Evolutionary conservation across 805 yeast species (phyloP).

Genomic region (Candida nanaspora): DNA sequence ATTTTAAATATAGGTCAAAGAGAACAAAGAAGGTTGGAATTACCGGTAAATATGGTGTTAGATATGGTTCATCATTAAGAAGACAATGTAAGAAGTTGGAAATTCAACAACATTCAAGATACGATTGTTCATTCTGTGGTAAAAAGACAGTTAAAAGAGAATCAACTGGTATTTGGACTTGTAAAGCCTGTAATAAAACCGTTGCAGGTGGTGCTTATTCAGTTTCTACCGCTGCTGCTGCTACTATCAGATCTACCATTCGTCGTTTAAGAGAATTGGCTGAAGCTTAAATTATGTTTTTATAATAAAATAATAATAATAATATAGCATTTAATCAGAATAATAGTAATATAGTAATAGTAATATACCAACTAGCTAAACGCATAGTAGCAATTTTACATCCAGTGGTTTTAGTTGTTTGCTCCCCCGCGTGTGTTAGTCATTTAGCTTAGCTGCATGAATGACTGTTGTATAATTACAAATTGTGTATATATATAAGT

Average conservation of each 20-base stretch:
- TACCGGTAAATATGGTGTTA: slow-evolving; percentile 99
- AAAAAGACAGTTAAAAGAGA: slow-evolving; percentile 96
- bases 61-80: slow-evolving; percentile 99
- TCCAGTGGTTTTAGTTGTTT: too few relatives aligned
- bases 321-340: neutral
- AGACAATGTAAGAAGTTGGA: slow-evolving; percentile 99
- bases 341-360: neutral
- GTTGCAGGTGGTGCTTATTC: slow-evolving; percentile 99
- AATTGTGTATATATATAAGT: too few relatives aligned
- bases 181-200: slow-evolving; percentile 91
- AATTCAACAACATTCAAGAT: slow-evolving; percentile 97
- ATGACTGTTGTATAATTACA: too few relatives aligned
- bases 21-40: slow-evolving; percentile 99
- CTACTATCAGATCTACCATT: slow-evolving; percentile 99
- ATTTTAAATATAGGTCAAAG: slow-evolving; percentile 70
- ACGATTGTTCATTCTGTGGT: slow-evolving; percentile 99
- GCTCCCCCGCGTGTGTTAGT: too few relatives aligned
- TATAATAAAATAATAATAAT: neutral
- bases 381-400: too few relatives aligned
- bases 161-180: slow-evolving; percentile 98
- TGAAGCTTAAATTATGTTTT: slow-evolving; percentile 71
- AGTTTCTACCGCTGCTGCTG: slow-evolving; percentile 98
- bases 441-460: too few relatives aligned
- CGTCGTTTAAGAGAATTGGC: slow-evolving; percentile 99
- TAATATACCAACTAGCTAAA: too few relatives aligned